A percentile compares a stretch with the other conserved stretches of the same genome.
Evolutionary conservation across 2,329 filamentous ascomycete genomes (phyloP).

Genomic region (Hypoxylon sp.): DNA sequence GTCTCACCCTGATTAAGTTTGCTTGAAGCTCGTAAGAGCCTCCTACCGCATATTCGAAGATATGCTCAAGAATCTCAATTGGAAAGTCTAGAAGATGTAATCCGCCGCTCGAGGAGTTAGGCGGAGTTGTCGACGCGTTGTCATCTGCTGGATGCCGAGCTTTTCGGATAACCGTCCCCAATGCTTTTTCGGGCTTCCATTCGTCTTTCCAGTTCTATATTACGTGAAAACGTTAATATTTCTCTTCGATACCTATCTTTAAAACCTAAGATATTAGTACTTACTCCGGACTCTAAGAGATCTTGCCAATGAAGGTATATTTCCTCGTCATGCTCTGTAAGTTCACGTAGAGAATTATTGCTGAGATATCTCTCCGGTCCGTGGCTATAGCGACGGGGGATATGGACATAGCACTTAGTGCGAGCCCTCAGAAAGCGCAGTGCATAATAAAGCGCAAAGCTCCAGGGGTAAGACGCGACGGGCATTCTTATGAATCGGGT

Average conservation of each 20-base stretch:
- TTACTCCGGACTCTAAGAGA: background rate
- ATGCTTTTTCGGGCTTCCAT: background rate
- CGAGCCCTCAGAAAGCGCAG: background rate
- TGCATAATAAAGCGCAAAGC: background rate
- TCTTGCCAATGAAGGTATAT: background rate
- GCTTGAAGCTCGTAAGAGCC: constrained; percentile 10
- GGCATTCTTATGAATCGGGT: background rate
- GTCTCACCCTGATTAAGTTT: background rate
- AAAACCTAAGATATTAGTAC: background rate
- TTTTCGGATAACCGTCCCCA: background rate
- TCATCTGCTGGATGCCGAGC: background rate
- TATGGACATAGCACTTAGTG: background rate
- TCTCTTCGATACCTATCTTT: background rate
- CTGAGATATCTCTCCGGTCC: background rate
- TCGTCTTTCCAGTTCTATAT: background rate
- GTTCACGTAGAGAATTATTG: background rate
- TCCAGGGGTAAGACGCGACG: background rate
- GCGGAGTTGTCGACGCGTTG: background rate
- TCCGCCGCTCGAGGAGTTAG: background rate
- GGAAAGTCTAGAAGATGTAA: constrained; percentile 9
- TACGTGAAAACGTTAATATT: background rate
- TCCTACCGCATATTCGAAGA: constrained; percentile 16
- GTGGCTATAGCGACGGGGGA: background rate
- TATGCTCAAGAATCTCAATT: background rate
- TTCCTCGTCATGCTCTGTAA: background rate